phyloP scores from a whole-genome alignment of 805 yeast genomes.

The Tetrapisispora pingtungensis region DNA sequence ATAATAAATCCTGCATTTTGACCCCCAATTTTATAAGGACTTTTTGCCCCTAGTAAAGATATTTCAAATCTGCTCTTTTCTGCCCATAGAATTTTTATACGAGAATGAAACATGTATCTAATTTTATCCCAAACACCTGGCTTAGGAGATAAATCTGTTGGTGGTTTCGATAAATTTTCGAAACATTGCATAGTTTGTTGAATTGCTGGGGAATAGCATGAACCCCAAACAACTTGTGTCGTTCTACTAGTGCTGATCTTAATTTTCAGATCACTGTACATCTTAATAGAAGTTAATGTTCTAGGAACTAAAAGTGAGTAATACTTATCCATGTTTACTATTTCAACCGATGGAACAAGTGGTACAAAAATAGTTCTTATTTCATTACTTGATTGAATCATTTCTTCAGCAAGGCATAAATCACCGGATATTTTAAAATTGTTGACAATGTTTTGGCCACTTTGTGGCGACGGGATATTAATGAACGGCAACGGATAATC shows the following conservation, averaged over 20 bases:
- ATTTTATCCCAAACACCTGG: slow-evolving; percentile 92
- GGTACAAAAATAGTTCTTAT: slow-evolving; percentile 55
- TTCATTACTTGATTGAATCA: slow-evolving; percentile 40
- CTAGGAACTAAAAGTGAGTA: slow-evolving; percentile 60
- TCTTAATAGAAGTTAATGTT: slow-evolving; percentile 65
- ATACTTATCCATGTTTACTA: slow-evolving; percentile 32
- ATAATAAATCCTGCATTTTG: slow-evolving; percentile 68
- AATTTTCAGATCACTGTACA: slow-evolving; percentile 52
- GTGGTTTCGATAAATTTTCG: slow-evolving; percentile 83
- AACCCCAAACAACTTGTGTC: slow-evolving; percentile 73
- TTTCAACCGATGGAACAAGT: slow-evolving; percentile 38
- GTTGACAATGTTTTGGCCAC: slow-evolving; percentile 23
- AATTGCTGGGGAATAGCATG: slow-evolving; percentile 72
- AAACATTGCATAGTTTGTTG: slow-evolving; percentile 69
- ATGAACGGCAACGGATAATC: slow-evolving; percentile 83
- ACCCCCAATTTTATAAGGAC: slow-evolving; percentile 66
- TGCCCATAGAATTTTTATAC: slow-evolving; percentile 42
- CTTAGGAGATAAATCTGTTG: slow-evolving; percentile 73
- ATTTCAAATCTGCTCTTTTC: slow-evolving; percentile 45
- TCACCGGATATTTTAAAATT: slow-evolving; percentile 46
- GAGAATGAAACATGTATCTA: slow-evolving; percentile 67
- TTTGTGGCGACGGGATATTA: slow-evolving; percentile 49
- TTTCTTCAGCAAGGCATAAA: slow-evolving; percentile 57
- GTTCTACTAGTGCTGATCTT: slow-evolving; percentile 46
- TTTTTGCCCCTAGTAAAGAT: slow-evolving; percentile 61